phyloP scores from a whole-genome alignment of 257 asterid genomes.

The Penstemon newberryi region DNA sequence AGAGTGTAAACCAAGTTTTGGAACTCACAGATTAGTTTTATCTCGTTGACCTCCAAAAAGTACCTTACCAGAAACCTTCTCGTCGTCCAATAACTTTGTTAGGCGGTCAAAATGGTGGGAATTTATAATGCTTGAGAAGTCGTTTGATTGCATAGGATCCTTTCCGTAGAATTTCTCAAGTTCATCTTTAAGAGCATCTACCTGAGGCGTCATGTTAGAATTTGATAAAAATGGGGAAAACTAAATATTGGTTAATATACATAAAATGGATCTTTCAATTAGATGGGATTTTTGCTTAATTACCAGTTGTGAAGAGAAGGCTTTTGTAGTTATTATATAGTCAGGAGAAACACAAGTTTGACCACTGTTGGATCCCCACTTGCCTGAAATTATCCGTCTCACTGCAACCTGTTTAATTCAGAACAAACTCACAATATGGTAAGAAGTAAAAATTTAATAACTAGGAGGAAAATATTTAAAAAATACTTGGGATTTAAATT shows the following conservation, averaged over 20 bases:
- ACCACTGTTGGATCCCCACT: conserved; percentile 91
- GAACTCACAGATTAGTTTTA: conserved; percentile 63
- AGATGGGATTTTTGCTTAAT: neutral
- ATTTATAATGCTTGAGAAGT: conserved; percentile 77
- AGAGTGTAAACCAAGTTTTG: conserved; percentile 19
- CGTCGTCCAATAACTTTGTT: conserved; percentile 66
- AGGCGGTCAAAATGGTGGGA: conserved; percentile 72
- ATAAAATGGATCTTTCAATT: neutral
- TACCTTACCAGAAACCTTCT: conserved; percentile 65
- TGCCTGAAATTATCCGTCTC: conserved; percentile 79
- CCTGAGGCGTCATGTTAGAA: conserved; percentile 40
- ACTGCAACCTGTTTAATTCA: conserved; percentile 55
- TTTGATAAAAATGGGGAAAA: conserved; percentile 2
- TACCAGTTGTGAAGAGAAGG: conserved; percentile 62
- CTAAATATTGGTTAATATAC: neutral
- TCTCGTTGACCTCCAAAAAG: conserved; percentile 85
- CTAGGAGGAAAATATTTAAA: neutral
- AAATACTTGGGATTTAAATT: neutral
- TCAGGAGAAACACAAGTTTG: conserved; percentile 90
- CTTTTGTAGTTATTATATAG: conserved; percentile 66
- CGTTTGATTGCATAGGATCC: conserved; percentile 71
- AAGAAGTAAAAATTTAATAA: neutral
- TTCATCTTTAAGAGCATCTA: conserved; percentile 59
- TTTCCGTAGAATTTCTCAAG: conserved; percentile 72
- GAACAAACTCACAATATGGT: conserved; percentile 4